These are phyloP conservation scores for Heliamphora exappendiculata DNA, from an alignment of 148 eudicot species.

Conservation along the genomic window DNA sequence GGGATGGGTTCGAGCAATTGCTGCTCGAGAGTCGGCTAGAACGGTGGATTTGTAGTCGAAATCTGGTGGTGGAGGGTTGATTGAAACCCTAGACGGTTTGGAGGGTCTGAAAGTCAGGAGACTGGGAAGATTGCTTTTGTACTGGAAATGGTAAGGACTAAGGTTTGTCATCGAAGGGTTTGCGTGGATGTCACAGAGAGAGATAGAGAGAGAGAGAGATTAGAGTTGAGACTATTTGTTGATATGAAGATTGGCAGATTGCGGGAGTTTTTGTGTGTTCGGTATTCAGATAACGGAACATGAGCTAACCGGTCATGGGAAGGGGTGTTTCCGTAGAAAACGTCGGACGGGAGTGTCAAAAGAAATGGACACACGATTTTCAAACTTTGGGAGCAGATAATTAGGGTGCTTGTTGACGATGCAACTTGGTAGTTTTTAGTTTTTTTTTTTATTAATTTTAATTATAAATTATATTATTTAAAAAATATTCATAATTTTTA, in stretches of 20 bases:
- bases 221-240: neutral
- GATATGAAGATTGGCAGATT: neutral
- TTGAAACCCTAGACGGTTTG: conserved; percentile 23
- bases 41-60: conserved; percentile 55
- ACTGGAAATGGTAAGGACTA: neutral
- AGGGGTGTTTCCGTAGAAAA: no score
- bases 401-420: no score
- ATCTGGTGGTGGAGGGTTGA: conserved; percentile 57
- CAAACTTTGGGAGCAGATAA: no score
- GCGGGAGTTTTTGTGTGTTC: neutral
- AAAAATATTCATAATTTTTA: no score
- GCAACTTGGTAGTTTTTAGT: no score
- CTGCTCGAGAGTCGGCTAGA: conserved; percentile 29
- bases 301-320: no score
- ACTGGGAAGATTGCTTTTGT: neutral
- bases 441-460: no score
- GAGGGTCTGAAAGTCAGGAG: neutral
- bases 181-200: conserved; percentile 13
- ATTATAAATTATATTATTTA: no score
- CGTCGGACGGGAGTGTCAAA: no score
- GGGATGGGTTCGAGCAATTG: conserved; percentile 50
- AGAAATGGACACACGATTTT: no score
- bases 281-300: no score
- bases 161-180: neutral
- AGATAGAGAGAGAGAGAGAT: conserved; percentile 1